A percentile compares a stretch with the other conserved stretches of the same genome.
Conservation (phyloP, 2,329 filamentous ascomycete species). For the Alternaria arbusti region DNA sequence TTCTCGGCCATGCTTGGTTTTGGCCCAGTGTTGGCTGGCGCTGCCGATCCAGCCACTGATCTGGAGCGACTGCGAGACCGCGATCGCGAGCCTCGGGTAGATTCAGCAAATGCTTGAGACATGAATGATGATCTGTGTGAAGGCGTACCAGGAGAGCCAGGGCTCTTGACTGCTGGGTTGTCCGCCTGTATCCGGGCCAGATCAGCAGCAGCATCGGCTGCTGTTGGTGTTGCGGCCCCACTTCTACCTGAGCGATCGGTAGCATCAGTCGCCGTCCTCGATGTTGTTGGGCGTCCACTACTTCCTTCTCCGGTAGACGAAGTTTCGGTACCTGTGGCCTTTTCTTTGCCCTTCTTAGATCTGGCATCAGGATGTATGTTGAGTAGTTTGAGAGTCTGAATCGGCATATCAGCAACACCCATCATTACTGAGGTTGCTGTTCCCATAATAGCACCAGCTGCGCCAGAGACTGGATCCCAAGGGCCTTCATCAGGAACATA, state of each 20-base stretch:
- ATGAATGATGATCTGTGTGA: conserved; percentile 38
- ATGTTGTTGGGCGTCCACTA: conserved; percentile 15
- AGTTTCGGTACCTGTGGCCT: conserved; percentile 16
- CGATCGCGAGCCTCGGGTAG: conserved; percentile 37
- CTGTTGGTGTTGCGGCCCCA: conserved; percentile 27
- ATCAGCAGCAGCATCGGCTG: conserved; percentile 14
- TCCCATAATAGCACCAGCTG: conserved; percentile 77
- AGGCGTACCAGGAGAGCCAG: conserved; percentile 26
- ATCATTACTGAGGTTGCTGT: conserved; percentile 83
- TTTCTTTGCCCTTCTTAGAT: conserved; percentile 37
- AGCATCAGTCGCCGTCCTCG: conserved; percentile 21
- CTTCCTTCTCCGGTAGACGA: conserved; percentile 21
- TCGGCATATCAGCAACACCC: conserved; percentile 76
- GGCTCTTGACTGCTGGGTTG: conserved; percentile 11
- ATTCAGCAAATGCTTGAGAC: conserved; percentile 41
- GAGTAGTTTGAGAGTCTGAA: conserved; percentile 59
- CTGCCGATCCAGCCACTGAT: conserved; percentile 3
- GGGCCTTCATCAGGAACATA: conserved; percentile 50
- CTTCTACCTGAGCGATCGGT: conserved; percentile 23
- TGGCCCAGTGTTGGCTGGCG: conserved; percentile 22
- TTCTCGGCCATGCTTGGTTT: conserved; percentile 19
- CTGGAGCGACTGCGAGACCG: conserved; percentile 20
- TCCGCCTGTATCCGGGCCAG: conserved; percentile 14
- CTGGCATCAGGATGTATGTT: conserved; percentile 51
- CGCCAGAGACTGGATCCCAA: conserved; percentile 54